Evolutionary conservation across 805 yeast species (phyloP), one percentile per base, ranked within the genome.

Genomic region (Yamadazyma olivae): DNA sequence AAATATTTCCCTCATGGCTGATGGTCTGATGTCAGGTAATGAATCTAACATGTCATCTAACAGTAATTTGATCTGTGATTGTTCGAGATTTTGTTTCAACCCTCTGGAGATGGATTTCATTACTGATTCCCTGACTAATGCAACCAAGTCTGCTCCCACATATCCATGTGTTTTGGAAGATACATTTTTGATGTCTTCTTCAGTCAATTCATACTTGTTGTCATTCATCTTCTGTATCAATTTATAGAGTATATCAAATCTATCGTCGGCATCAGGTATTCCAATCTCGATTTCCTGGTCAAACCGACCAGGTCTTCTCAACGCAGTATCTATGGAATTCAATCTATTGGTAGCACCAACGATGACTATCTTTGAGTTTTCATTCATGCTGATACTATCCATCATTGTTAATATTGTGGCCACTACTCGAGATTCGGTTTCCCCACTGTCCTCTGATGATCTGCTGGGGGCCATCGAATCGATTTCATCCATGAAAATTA

Each of bases 1-100:
- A 38, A 89, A 82, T 35, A 91, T 86, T 57, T 93, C 99, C 40
- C 96, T 75, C 99, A 93, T 93, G 2, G 98, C 98, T 41, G 95
- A 84, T 2, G 99, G 98, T 33, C 95, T 71, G 2, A 93, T 79
- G n/a, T 85, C 90, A 1, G 78, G 60, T 55, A 89, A 59, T 0
- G 97, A 90, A 16, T 57, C 59, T 32, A 79, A 79, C n/a, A 91
- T 68, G 50, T 91, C 95, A 1, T 54, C 57, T 8, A 66, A 39
- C 1, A 60, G 52, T 3, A 87, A 76, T 37, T 64, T 71, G 44
- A 83, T 61, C 1, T 68, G 56, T 1, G 41, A 41, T 21, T 55
- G 64, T 3, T 54, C 54, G 2, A 40, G 40, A 3, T 46, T 43
- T 1, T 33, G 27, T n/a, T 50, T 51, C 5, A 82, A 46, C 0